Conservation (phyloP, 225 moss, liverwort and hornwort genomes). For the Thuidium tamariscinum region DNA sequence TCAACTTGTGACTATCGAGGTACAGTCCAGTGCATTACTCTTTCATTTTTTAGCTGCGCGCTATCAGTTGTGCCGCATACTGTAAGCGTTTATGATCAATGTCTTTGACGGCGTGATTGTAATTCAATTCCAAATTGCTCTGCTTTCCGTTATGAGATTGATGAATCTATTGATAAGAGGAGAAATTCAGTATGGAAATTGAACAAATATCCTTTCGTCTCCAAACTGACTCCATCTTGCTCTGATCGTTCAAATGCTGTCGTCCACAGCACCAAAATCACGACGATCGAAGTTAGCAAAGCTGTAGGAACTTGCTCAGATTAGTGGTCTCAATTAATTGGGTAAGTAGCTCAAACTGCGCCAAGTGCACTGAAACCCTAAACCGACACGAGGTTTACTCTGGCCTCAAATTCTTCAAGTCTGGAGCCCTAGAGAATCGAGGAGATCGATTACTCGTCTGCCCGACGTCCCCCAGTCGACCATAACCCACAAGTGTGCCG, state of each 20-base stretch:
- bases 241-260: neutral
- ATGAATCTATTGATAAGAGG: too few species aligned
- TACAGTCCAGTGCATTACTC: neutral
- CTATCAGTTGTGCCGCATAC: neutral
- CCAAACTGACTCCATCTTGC: neutral
- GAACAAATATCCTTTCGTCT: neutral
- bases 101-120: neutral
- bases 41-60: neutral
- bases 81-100: too few species aligned
- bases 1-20: neutral
- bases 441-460: neutral
- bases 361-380: neutral
- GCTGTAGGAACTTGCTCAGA: too few species aligned
- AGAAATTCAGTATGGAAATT: neutral
- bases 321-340: neutral
- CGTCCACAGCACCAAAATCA: too few species aligned
- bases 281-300: too few species aligned
- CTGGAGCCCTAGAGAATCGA: neutral
- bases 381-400: neutral
- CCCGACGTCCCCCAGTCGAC: neutral
- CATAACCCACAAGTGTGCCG: neutral
- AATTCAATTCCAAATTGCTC: neutral
- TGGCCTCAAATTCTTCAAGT: neutral
- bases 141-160: neutral
- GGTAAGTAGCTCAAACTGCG: neutral